Evolutionary conservation across 1,284 basidiomycete genomes (phyloP).

Genomic region (Paramarasmius palmivorus): DNA sequence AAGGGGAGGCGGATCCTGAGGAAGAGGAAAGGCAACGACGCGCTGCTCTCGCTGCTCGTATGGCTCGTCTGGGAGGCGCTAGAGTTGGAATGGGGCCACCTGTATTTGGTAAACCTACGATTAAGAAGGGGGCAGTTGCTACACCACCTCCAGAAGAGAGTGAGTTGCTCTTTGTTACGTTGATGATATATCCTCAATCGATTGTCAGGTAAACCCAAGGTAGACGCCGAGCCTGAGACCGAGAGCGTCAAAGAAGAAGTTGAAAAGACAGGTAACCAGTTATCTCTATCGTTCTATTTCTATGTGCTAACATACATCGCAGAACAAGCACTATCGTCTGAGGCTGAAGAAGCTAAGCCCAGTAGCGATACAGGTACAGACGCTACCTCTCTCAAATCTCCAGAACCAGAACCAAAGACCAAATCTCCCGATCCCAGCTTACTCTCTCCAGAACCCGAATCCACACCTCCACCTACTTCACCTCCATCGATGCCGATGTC

Average conservation of each 20-base stretch:
- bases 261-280: background rate
- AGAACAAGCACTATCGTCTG: background rate
- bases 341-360: background rate
- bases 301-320: background rate
- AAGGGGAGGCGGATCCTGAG: conserved; percentile 54
- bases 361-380: no score
- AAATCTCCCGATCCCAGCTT: no score
- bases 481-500: conserved; percentile 72
- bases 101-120: conserved; percentile 54
- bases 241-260: no score
- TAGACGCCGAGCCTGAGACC: no score
- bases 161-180: conserved; percentile 13
- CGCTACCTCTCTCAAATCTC: background rate
- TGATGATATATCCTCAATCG: no score
- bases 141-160: conserved; percentile 19
- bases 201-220: conserved; percentile 4
- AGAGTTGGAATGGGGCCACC: conserved; percentile 80
- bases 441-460: conserved; percentile 36
- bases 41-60: conserved; percentile 82
- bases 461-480: conserved; percentile 23
- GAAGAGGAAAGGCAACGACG: conserved; percentile 81
- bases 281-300: background rate
- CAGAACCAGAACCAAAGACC: conserved; percentile 21
- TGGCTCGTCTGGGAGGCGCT: conserved; percentile 87
- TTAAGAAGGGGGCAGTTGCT: conserved; percentile 40